Evolutionary conservation across 148 eudicot genomes (phyloP), one percentile per base, ranked within the genome.

Genomic region (Cornus kousa): DNA sequence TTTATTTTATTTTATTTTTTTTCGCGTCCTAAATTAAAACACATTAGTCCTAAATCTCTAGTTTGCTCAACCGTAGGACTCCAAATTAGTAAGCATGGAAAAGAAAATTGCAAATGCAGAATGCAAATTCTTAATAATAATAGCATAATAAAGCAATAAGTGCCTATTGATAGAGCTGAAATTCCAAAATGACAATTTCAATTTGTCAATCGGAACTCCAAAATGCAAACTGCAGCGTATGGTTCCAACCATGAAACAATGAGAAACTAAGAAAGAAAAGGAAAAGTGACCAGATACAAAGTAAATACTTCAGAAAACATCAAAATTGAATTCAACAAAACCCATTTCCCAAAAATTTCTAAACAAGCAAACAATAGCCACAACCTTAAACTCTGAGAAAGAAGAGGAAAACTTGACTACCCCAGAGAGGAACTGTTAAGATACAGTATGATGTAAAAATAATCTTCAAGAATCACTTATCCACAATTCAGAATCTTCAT

Each of bases 261-360:
- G 19, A 53, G 59, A 53, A 16, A 53, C 19, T 11, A 53, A 72
- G 32, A 33, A 43, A 48, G 68, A 12, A 74, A 17, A 70, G 40
- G 59, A 37, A 67, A 16, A 75, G n/a, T 55, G 24, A 83, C 43
- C 3, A 68, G 28, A 64, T 13, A 39, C 24, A 77, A 77, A 7
- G 17, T 24, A 67, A 70, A 16, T 39, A 37, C 10, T 37, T 10
- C 28, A 35, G 10, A 65, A 76, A 23, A 35, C 40, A 43, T 23
- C 24, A 66, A 5, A 74, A 37, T 62, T 22, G 22, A 64, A 55
- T 64, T 62, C 50, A 35, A 62, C 40, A 28, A 62, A 5, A 1
- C 7, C 66, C 19, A 70, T 5, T 70, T 37, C 73, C 20, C 20
- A 2, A 17, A 35, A 67, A 28, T 66, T 76, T 66, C 55, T 28